A percentile compares a stretch with the other conserved stretches of the same genome.
Conservation (phyloP, 2,329 filamentous ascomycete species). For the Xylariaceae sp. region DNA sequence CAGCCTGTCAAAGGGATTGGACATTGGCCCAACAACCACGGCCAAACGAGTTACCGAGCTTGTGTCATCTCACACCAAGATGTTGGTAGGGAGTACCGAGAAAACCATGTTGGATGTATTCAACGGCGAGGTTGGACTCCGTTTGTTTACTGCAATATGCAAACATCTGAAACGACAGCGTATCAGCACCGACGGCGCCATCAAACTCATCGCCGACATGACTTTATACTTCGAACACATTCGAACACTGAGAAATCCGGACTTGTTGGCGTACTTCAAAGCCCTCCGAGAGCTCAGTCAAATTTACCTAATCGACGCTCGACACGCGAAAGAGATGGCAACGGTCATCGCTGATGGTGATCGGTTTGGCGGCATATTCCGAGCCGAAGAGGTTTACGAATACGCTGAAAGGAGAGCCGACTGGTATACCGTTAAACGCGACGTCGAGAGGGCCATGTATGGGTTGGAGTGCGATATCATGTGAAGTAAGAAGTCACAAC, state of each 20-base stretch:
- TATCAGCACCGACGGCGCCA: constrained; percentile 81
- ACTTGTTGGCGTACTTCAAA: constrained; percentile 85
- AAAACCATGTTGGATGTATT: constrained; percentile 99
- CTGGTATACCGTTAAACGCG: constrained; percentile 85
- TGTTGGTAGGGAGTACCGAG: constrained; percentile 92
- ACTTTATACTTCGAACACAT: constrained; percentile 90
- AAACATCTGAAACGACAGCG: constrained; percentile 97
- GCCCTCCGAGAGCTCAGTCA: constrained; percentile 89
- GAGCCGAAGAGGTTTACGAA: constrained; percentile 95
- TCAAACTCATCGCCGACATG: constrained; percentile 95
- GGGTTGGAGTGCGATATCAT: constrained; percentile 85
- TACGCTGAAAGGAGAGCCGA: constrained; percentile 92
- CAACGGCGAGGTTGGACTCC: constrained; percentile 93
- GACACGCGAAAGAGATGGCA: constrained; percentile 90
- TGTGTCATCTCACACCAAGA: constrained; percentile 82
- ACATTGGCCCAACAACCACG: constrained; percentile 68
- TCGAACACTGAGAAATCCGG: constrained; percentile 74
- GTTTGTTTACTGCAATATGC: constrained; percentile 87
- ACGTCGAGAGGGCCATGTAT: constrained; percentile 96
- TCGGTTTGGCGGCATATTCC: constrained; percentile 87
- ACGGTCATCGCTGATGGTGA: constrained; percentile 90
- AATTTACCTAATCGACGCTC: constrained; percentile 87
- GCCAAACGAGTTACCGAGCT: constrained; percentile 80
- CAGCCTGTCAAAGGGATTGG: constrained; percentile 34
- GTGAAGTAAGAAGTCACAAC: constrained; percentile 42